Evolutionary conservation across 2,329 filamentous ascomycete species (phyloP).

Genomic region (Fusarium sp.): DNA sequence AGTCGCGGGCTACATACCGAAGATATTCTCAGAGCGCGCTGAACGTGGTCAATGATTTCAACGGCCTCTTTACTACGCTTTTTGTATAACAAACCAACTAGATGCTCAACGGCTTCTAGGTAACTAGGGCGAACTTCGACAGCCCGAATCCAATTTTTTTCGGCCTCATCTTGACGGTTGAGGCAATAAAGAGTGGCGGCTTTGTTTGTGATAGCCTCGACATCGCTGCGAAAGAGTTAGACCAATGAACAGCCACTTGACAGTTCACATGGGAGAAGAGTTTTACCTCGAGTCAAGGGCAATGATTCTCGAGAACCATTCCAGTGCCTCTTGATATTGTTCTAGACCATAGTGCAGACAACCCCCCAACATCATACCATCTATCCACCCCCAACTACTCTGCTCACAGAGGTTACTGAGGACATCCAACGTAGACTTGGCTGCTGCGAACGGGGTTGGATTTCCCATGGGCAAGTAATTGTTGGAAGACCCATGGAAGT

Average conservation of each 20-base stretch:
- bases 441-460: conserved; percentile 62
- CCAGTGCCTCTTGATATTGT: conserved; percentile 80
- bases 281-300: conserved; percentile 66
- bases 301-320: conserved; percentile 77
- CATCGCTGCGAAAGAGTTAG: conserved; percentile 69
- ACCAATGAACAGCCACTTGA: conserved; percentile 48
- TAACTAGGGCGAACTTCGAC: conserved; percentile 86
- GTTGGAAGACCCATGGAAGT: conserved; percentile 28
- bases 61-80: conserved; percentile 88
- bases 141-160: conserved; percentile 86
- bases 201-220: conserved; percentile 93
- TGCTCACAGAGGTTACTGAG: conserved; percentile 81
- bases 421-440: conserved; percentile 75
- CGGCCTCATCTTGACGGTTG: conserved; percentile 83
- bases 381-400: conserved; percentile 87
- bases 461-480: conserved; percentile 31
- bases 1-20: conserved; percentile 22
- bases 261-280: conserved; percentile 45
- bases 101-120: conserved; percentile 94
- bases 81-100: conserved; percentile 88
- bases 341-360: conserved; percentile 92
- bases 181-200: conserved; percentile 90
- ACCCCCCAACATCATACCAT: conserved; percentile 90
- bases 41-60: conserved; percentile 86
- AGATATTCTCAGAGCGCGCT: conserved; percentile 72